Base-by-base conservation (phyloP, 352 stramenopile species). In the Globisporangium camurandrum region DNA sequence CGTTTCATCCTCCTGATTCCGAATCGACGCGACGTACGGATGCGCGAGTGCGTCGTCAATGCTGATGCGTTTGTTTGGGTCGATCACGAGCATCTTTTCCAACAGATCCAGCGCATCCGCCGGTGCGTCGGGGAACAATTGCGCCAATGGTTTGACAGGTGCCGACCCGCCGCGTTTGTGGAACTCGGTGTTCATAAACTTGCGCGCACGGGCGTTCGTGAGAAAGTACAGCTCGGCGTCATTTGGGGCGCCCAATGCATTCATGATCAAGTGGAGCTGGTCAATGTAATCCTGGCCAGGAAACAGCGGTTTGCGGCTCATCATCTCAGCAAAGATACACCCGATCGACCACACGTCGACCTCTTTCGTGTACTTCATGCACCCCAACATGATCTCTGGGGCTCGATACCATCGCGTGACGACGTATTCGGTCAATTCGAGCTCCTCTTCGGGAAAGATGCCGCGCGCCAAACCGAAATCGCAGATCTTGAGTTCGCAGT, bases 301-400 rank as follows among this genome's bases (percentile, higher is more conserved):
- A 61, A 99, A 99, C 20, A 98, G 86, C 53, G 97, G 95, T 55
- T 98, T 99, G 41, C 97, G 79, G 7, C 80, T 84, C 54, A 99
- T 89, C 60, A 99, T 94, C 62, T 99, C 97, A 5, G 93, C 97
- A 57, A 99, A 98, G 54, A 99, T 99, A 61, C 97, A 99, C 20
- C 97, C 97, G 50, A 98, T 96, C 51, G 83, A 95, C 93, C 93
- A 98, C 0, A 98, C 81, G 58, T 98, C 95, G 47, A 92, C 76
- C 33, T 85, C 75, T 3, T 75, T 71, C 2, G 75, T 89, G 69
- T 94, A 94, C 63, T 93, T 89, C 75, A 89, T 90, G 57, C 78
- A 34, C 28, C 28, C 28, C 6, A n/a, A n/a, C n/a, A n/a, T n/a
- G n/a, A n/a, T n/a, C n/a, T n/a, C n/a, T n/a, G n/a, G n/a, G n/a